phyloP scores from a whole-genome alignment of 345 rosid species.

The Camelina sativa region DNA sequence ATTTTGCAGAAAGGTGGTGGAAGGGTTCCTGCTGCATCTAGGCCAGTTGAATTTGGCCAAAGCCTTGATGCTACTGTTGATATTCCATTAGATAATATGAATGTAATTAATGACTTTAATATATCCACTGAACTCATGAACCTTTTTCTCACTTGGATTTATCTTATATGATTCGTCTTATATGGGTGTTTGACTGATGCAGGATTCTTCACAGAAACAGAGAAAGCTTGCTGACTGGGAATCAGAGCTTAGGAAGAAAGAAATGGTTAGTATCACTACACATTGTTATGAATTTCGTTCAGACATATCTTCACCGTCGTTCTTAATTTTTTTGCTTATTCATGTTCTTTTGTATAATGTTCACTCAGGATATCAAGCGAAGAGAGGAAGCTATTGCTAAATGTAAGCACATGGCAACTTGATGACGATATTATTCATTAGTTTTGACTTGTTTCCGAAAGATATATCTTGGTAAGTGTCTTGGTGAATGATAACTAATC shows the following conservation, averaged over 20 bases:
- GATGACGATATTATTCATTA: neutral
- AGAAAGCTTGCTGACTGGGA: slow-evolving; percentile 90
- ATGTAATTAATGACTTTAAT: slow-evolving; percentile 65
- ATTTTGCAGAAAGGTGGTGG: slow-evolving; percentile 71
- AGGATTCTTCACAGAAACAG: slow-evolving; percentile 75
- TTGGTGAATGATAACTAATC: neutral
- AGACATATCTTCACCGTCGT: neutral
- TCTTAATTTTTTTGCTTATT: neutral
- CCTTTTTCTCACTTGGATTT: slow-evolving; percentile 3
- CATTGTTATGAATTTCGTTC: neutral
- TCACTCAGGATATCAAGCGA: slow-evolving; percentile 42
- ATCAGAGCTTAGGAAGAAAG: slow-evolving; percentile 88
- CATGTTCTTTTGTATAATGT: neutral
- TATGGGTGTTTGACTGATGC: slow-evolving; percentile 33
- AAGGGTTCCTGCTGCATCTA: slow-evolving; percentile 64
- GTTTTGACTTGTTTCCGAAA: neutral
- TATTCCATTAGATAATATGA: slow-evolving; percentile 82
- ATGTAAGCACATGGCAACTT: slow-evolving; percentile 26
- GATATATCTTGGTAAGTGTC: neutral
- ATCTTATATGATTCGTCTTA: slow-evolving; percentile 38
- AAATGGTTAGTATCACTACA: slow-evolving; percentile 51
- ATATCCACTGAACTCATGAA: neutral
- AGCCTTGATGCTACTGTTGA: slow-evolving; percentile 83
- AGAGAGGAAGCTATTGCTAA: slow-evolving; percentile 45
- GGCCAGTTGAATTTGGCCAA: slow-evolving; percentile 67